phyloP scores from a whole-genome alignment of 495 filamentous ascomycete genomes.

The Aspergillus coremiiformis region DNA sequence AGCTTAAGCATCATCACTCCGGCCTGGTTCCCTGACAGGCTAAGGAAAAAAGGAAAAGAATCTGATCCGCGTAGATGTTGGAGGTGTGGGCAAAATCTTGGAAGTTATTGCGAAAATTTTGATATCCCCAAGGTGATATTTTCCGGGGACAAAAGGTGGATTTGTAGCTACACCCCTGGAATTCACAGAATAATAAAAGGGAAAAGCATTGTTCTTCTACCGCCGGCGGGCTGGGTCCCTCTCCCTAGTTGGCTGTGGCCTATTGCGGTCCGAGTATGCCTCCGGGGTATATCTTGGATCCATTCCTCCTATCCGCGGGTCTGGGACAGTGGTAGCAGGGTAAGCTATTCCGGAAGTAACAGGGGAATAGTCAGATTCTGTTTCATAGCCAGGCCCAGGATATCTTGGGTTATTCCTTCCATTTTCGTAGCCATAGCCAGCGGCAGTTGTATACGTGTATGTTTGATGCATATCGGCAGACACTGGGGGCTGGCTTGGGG shows the following conservation, averaged over 20 bases:
- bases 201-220: slow-evolving; percentile 20
- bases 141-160: slow-evolving; percentile 14
- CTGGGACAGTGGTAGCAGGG: slow-evolving; percentile 39
- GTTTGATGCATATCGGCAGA: slow-evolving; percentile 35
- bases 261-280: slow-evolving; percentile 34
- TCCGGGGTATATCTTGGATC: slow-evolving; percentile 43
- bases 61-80: not conserved
- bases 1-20: slow-evolving; percentile 18
- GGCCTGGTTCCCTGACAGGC: slow-evolving; percentile 10
- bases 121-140: slow-evolving; percentile 17
- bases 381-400: slow-evolving; percentile 40
- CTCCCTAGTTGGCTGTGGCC: slow-evolving; percentile 38
- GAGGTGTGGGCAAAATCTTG: slow-evolving; percentile 10
- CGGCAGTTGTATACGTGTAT: slow-evolving; percentile 34
- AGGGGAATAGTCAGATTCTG: slow-evolving; percentile 39
- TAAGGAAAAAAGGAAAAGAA: slow-evolving; percentile 11
- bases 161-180: slow-evolving; percentile 2
- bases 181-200: slow-evolving; percentile 7
- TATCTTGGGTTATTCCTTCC: slow-evolving; percentile 41
- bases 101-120: slow-evolving; percentile 7
- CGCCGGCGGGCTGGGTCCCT: slow-evolving; percentile 37
- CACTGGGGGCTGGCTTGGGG: slow-evolving; percentile 30
- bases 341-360: slow-evolving; percentile 39
- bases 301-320: slow-evolving; percentile 44
- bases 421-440: slow-evolving; percentile 37